Conservation (phyloP, 1,284 basidiomycete species). For the Inonotus hispidus region DNA sequence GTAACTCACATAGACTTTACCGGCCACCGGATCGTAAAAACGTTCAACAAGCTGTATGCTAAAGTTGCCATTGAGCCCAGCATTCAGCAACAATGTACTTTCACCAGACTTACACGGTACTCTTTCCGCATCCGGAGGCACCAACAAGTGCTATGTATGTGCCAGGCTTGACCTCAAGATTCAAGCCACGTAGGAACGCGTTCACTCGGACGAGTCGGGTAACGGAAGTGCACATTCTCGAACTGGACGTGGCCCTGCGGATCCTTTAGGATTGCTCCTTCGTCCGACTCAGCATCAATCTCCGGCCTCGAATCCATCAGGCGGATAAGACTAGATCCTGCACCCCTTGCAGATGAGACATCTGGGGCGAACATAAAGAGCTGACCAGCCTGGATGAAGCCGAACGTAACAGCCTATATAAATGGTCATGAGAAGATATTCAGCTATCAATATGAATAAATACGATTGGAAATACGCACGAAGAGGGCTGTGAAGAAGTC, state of each 20-base stretch:
- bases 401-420: slow-evolving; percentile 61
- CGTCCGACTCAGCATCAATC: slow-evolving; percentile 76
- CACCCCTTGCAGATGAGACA: slow-evolving; percentile 80
- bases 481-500: slow-evolving; percentile 85
- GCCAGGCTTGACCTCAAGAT: slow-evolving; percentile 82
- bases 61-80: neutral
- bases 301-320: slow-evolving; percentile 78
- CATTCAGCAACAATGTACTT: too few species aligned
- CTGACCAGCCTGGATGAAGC: slow-evolving; percentile 77
- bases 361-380: slow-evolving; percentile 94
- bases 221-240: slow-evolving; percentile 89
- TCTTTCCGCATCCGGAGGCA: slow-evolving; percentile 85
- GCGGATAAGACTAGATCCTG: slow-evolving; percentile 72
- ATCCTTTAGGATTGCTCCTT: slow-evolving; percentile 55
- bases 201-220: slow-evolving; percentile 86
- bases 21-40: slow-evolving; percentile 81
- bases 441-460: slow-evolving; percentile 29
- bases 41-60: slow-evolving; percentile 37
- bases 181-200: slow-evolving; percentile 81
- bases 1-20: slow-evolving; percentile 45
- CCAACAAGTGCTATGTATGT: slow-evolving; percentile 92
- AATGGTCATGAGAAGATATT: slow-evolving; percentile 38
- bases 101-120: slow-evolving; percentile 55
- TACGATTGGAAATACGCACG: slow-evolving; percentile 36
- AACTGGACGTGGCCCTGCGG: slow-evolving; percentile 72